phyloP scores from a whole-genome alignment of 768 basidiomycete species.

The Kwoniella sp. region DNA sequence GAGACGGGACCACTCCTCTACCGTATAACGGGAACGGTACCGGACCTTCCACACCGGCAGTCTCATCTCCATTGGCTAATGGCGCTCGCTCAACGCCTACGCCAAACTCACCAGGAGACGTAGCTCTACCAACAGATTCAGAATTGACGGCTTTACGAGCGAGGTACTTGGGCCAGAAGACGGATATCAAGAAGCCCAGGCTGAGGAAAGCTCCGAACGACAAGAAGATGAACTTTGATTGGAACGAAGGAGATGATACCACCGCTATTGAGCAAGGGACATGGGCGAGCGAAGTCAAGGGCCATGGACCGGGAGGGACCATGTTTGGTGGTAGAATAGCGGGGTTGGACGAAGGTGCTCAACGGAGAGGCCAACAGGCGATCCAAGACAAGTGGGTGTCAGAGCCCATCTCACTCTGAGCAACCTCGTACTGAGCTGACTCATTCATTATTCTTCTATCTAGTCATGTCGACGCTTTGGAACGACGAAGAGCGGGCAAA shows the following conservation, averaged over 20 bases:
- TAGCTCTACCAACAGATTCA: slow-evolving; percentile 61
- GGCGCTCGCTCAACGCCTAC: slow-evolving; percentile 55
- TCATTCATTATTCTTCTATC: background rate
- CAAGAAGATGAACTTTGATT: slow-evolving; percentile 98
- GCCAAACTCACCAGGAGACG: slow-evolving; percentile 35
- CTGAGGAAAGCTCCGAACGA: slow-evolving; percentile 68
- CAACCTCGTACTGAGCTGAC: no score
- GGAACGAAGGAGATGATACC: slow-evolving; percentile 96
- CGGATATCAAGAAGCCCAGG: slow-evolving; percentile 37
- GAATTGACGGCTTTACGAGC: slow-evolving; percentile 84
- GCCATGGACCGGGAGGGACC: slow-evolving; percentile 40
- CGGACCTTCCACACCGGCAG: slow-evolving; percentile 16
- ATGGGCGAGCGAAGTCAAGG: slow-evolving; percentile 35
- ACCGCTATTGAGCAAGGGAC: slow-evolving; percentile 58
- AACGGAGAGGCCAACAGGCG: slow-evolving; percentile 28
- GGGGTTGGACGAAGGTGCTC: slow-evolving; percentile 50
- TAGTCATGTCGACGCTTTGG: slow-evolving; percentile 77
- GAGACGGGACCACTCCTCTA: slow-evolving; percentile 14
- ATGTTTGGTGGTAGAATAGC: slow-evolving; percentile 55
- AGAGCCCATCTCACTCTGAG: no score
- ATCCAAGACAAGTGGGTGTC: slow-evolving; percentile 23
- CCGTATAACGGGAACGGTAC: slow-evolving; percentile 21
- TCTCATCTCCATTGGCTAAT: slow-evolving; percentile 27
- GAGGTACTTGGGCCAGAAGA: slow-evolving; percentile 74
- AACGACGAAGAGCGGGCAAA: slow-evolving; percentile 77